Evolutionary conservation across 202 grass and related monocot species (phyloP).

Genomic region (Sporobolus alterniflorus): DNA sequence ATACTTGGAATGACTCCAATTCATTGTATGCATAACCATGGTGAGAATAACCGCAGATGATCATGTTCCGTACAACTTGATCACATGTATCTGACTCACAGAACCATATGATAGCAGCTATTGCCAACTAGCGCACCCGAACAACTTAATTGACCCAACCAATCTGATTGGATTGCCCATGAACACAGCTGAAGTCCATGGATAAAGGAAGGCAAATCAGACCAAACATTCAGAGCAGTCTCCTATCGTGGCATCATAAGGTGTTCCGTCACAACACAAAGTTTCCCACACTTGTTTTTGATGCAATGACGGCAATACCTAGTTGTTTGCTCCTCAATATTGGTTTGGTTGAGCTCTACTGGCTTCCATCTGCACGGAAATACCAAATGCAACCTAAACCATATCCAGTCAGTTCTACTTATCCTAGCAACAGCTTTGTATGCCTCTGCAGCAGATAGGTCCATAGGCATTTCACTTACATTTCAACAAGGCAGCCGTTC

Average conservation of each 20-base stretch:
- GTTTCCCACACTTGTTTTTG: background rate
- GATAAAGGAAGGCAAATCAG: conserved; percentile 43
- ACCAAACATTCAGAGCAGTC: conserved; percentile 39
- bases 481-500: conserved; percentile 47
- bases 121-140: conserved; percentile 39
- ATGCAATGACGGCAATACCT: background rate
- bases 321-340: background rate
- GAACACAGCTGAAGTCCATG: conserved; percentile 46
- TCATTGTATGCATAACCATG: conserved; percentile 42
- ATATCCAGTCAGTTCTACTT: background rate
- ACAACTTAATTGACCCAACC: conserved; percentile 17
- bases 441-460: conserved; percentile 26
- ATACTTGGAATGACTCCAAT: conserved; percentile 46
- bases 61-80: conserved; percentile 45
- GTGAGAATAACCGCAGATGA: conserved; percentile 51
- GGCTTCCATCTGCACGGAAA: background rate
- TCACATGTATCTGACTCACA: conserved; percentile 24
- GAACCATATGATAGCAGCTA: conserved; percentile 32
- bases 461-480: conserved; percentile 47
- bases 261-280: conserved; percentile 14
- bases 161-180: conserved; percentile 44
- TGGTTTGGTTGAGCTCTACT: background rate
- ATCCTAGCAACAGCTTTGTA: background rate
- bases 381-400: background rate
- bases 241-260: conserved; percentile 33